Evolutionary conservation across 2,329 filamentous ascomycete genomes (phyloP), one percentile per base, ranked within the genome.

Genomic region (Pseudogymnoascus sp.): DNA sequence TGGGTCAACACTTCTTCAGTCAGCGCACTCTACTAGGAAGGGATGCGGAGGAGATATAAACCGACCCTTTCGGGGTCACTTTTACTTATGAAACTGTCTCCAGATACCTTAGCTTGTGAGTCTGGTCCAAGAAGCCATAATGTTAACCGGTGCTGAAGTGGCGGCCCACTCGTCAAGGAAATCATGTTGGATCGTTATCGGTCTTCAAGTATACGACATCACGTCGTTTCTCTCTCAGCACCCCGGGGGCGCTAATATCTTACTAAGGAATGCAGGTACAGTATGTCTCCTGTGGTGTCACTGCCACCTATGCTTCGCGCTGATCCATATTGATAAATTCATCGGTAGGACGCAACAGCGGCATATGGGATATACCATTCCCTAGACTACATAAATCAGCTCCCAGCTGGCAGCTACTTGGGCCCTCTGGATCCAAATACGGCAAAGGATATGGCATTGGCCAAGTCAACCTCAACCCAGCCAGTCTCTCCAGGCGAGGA

Each of bases 101-200:
- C 39, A 23, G 8, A 42, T 23, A 12, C 9, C 38, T 22, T 42
- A 22, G 16, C 39, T 19, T 12, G 39, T 23, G 39, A 42, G 19
- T 12, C 39, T 23, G 39, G 39, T 22, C 9, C 9, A 42, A 22
- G 39, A 42, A 42, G 16, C 19, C 19, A 23, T 12, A 42, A 22
- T 42, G 39, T 23, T 84, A 36, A 81, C 76, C 12, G 82, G 83
- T 67, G 77, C 80, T 42, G 80, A 85, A 64, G 77, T 90, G 63
- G 84, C 85, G 55, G 67, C 91, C 78, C 93, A 97, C 80, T 89
- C 88, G 77, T 88, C 80, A 70, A 83, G 84, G 70, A 85, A 96
- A 69, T 93, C 90, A 60, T 96, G 92, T 25, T 90, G 87, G 87
- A 81, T 89, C 63, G 84, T 87, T 16, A 79, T 89, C 25, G 82